Evolutionary conservation across 192 early-diverging fungal species (phyloP).

Genomic region (Coemansia aciculifera): DNA sequence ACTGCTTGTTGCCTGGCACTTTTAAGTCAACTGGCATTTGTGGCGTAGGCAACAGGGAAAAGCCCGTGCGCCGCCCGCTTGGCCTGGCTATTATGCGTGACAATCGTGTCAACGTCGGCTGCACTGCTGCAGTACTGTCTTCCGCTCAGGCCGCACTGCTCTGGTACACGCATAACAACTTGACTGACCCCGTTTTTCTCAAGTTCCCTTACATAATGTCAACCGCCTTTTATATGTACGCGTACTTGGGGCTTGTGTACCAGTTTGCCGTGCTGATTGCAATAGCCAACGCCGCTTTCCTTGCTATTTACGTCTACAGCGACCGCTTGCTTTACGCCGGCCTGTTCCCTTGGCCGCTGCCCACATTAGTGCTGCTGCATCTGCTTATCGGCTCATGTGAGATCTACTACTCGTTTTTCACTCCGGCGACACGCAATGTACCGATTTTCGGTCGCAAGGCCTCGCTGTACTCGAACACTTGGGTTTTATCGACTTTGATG

Average conservation of each 20-base stretch:
- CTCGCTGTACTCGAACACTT: constrained; percentile 13
- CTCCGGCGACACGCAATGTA: constrained; percentile 4
- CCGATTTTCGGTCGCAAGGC: constrained; percentile 10
- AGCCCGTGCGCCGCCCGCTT: constrained; percentile 2
- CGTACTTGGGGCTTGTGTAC: background rate
- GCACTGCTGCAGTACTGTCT: background rate
- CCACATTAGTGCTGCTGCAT: background rate
- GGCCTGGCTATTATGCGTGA: constrained; percentile 8
- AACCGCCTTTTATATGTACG: background rate
- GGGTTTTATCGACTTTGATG: background rate
- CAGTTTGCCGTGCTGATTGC: constrained; percentile 15
- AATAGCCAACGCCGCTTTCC: background rate
- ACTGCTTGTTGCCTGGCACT: constrained; percentile 2
- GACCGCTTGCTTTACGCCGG: constrained; percentile 15
- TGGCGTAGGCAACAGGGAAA: background rate
- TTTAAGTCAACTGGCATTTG: background rate
- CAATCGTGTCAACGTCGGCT: constrained; percentile 8
- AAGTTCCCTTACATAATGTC: no score
- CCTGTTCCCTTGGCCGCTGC: constrained; percentile 17
- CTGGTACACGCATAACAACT: constrained; percentile 3
- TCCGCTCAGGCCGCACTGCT: background rate
- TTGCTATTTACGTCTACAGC: background rate
- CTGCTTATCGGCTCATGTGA: constrained; percentile 7
- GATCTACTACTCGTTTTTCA: constrained; percentile 32
- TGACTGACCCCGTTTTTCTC: background rate